phyloP scores from a whole-genome alignment of 805 yeast genomes.

The Millerozyma miso region DNA sequence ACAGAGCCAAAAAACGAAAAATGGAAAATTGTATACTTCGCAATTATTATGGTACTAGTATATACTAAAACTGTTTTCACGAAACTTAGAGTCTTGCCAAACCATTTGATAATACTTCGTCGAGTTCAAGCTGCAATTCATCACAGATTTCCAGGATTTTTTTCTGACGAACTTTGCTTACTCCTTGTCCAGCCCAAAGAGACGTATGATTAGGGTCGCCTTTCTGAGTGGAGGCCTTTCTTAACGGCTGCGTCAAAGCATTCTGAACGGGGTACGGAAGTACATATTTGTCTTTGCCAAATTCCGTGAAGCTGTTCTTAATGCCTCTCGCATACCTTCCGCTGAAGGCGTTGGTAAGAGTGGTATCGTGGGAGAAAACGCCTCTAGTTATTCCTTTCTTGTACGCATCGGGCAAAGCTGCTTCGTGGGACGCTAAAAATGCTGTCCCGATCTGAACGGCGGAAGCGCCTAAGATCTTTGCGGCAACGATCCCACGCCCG shows the following conservation, averaged over 20 bases:
- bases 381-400: conserved; percentile 1
- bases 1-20: no score
- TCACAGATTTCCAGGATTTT: neutral
- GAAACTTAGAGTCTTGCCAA: no score
- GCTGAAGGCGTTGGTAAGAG: conserved; percentile 2
- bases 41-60: no score
- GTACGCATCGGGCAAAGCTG: neutral
- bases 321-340: conserved; percentile 16
- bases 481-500: conserved; percentile 22
- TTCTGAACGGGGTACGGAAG: conserved; percentile 15
- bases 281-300: conserved; percentile 3
- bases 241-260: conserved; percentile 12
- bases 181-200: conserved; percentile 1
- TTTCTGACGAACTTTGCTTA: neutral
- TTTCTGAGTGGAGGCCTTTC: conserved; percentile 6
- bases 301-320: conserved; percentile 6
- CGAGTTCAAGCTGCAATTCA: neutral
- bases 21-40: no score
- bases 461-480: conserved; percentile 41
- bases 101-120: neutral
- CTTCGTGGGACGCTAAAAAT: conserved; percentile 37
- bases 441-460: conserved; percentile 57
- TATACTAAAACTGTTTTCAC: no score
- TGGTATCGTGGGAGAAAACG: neutral
- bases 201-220: conserved; percentile 1